Conservation (phyloP, 192 early-diverging fungal genomes). For the Rhizophagus clarus region DNA sequence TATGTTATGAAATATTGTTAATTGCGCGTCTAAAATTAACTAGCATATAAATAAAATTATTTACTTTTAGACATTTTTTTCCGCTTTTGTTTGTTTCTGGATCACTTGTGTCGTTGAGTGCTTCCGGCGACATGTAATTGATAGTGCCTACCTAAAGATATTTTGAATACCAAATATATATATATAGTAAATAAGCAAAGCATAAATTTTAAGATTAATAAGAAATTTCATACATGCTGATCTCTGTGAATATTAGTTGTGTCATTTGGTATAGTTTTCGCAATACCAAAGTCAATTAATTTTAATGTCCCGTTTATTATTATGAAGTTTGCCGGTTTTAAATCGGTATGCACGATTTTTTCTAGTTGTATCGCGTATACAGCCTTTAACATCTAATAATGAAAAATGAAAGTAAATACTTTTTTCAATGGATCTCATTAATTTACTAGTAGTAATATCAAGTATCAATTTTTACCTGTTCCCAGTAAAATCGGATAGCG, state of each 20-base stretch:
- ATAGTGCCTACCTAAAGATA: slow-evolving; percentile 71
- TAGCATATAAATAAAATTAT: not conserved
- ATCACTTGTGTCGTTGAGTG: slow-evolving; percentile 55
- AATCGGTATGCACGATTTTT: slow-evolving; percentile 89
- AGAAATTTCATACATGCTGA: slow-evolving; percentile 54
- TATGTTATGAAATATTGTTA: not conserved
- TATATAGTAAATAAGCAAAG: not conserved
- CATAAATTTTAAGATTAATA: not conserved
- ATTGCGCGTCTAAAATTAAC: not conserved
- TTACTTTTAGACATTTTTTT: slow-evolving; percentile 14
- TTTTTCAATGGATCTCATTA: not conserved
- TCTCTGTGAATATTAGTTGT: slow-evolving; percentile 93
- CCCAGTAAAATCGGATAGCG: slow-evolving; percentile 84
- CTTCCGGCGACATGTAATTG: slow-evolving; percentile 97
- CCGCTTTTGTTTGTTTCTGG: slow-evolving; percentile 19
- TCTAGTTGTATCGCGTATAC: slow-evolving; percentile 85
- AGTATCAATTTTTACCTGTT: slow-evolving; percentile 57
- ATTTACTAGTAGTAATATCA: not conserved
- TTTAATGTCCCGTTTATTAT: slow-evolving; percentile 84
- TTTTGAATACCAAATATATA: not conserved
- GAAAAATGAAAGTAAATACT: not conserved
- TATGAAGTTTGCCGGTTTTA: slow-evolving; percentile 97
- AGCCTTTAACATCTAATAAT: slow-evolving; percentile 80
- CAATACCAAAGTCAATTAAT: slow-evolving; percentile 97
- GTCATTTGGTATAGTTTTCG: slow-evolving; percentile 90